Evolutionary conservation across 306 rosid genomes (phyloP).

Genomic region (barrel medic (Medicago truncatula)): DNA sequence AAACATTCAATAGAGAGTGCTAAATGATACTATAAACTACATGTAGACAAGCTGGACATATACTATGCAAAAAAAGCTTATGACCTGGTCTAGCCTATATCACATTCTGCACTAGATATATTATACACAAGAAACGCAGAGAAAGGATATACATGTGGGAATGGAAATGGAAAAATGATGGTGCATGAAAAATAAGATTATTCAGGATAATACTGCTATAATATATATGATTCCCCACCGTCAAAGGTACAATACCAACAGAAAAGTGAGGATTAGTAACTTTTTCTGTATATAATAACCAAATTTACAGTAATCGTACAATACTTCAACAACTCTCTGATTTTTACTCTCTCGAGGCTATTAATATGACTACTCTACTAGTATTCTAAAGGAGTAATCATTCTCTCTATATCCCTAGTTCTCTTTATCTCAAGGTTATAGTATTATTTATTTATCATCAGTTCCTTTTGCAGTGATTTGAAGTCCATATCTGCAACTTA

Average conservation of each 20-base stretch:
- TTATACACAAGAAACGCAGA: no score
- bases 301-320: slow-evolving; percentile 43
- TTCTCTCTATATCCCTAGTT: slow-evolving; percentile 38
- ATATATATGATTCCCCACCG: background rate
- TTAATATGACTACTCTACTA: slow-evolving; percentile 13
- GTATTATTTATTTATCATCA: background rate
- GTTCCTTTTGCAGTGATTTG: slow-evolving; percentile 33
- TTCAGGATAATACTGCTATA: background rate
- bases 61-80: no score
- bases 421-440: slow-evolving; percentile 34
- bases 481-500: background rate
- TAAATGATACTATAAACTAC: no score
- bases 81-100: no score
- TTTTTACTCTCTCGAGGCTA: slow-evolving; percentile 35
- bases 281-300: slow-evolving; percentile 41
- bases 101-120: no score
- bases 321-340: slow-evolving; percentile 19
- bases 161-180: background rate
- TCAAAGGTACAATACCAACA: background rate
- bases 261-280: background rate
- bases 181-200: background rate
- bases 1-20: no score
- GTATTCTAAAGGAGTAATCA: slow-evolving; percentile 18
- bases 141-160: background rate
- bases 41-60: no score